phyloP scores from a whole-genome alignment of 176 grass and related monocot species.

The Carex scoparia region DNA sequence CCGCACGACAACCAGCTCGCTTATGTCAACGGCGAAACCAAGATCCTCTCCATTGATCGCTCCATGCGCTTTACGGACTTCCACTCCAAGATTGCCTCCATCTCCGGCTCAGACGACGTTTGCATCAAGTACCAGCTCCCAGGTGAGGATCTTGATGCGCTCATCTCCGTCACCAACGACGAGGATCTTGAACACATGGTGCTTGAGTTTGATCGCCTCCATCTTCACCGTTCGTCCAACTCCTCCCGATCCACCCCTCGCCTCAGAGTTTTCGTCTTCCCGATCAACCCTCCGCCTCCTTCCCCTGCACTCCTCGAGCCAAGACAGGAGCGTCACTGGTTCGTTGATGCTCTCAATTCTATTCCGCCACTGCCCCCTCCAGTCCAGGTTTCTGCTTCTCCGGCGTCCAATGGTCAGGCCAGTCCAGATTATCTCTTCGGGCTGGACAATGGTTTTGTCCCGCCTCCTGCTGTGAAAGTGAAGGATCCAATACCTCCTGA shows the following conservation, averaged over 20 bases:
- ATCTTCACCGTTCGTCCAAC: slow-evolving; percentile 42
- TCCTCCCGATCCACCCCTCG: slow-evolving; percentile 41
- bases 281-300: slow-evolving; percentile 41
- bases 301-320: slow-evolving; percentile 42
- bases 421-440: slow-evolving; percentile 78
- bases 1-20: slow-evolving; percentile 78
- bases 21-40: slow-evolving; percentile 91
- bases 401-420: not conserved
- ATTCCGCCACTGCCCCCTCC: slow-evolving; percentile 15
- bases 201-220: slow-evolving; percentile 83
- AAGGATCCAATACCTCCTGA: slow-evolving; percentile 44
- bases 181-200: slow-evolving; percentile 92
- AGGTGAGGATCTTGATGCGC: slow-evolving; percentile 97
- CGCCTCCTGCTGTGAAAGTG: slow-evolving; percentile 71
- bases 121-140: slow-evolving; percentile 98
- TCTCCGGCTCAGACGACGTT: slow-evolving; percentile 35
- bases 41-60: slow-evolving; percentile 87
- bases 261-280: slow-evolving; percentile 88
- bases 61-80: slow-evolving; percentile 59
- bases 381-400: not conserved
- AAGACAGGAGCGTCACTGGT: slow-evolving; percentile 64
- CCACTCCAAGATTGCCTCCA: slow-evolving; percentile 38
- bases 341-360: slow-evolving; percentile 71
- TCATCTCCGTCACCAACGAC: slow-evolving; percentile 91
- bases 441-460: slow-evolving; percentile 68